Base-by-base conservation (phyloP, 805 yeast species). In the Pichia manshurica region DNA sequence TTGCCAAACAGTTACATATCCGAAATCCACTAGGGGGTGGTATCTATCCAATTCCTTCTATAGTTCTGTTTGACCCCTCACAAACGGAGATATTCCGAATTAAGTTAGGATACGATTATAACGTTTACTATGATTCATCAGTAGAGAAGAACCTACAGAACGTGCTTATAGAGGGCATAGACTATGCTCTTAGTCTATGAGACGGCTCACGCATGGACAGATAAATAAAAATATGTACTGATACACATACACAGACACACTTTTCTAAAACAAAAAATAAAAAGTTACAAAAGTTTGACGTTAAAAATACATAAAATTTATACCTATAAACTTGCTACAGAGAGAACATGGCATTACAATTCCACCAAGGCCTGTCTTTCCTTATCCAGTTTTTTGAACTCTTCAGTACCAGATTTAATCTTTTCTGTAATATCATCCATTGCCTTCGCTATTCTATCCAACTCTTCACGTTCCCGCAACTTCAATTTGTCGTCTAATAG, bases 381-480 rank as follows among this genome's bases (percentile, higher is more conserved):
- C 19, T 49, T 53, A 42, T 67, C 68, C 40, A 67, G 47, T 17
- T 52, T 52, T 28, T 56, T 57, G 35, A 67, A 63, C 40, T 58
- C 61, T 28, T 42, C 46, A 28, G 57, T 53, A 46, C 58, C 59
- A 15, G 37, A 36, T 15, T 59, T 59, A 16, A 61, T 46, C 47
- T 61, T 58, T n/a, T 53, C 52, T 20, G 50, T 39, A 17, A 69
- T 65, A 34, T 60, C 58, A 15, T 53, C 55, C 8, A 64, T 39
- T 2, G 66, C 70, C 35, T 61, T 66, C 7, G 75, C 68, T 16
- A 82, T 64, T 48, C 86, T 66, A 47, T 75, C 81, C 33, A 81
- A 56, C 59, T 84, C 91, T 53, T 84, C 87, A 35, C 68, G 67
- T 59, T 85, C 93, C 8, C 82, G 66, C 55, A 79, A 77, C 46